A percentile compares a stretch with the other conserved stretches of the same genome.
These are phyloP conservation scores for Pichia californica DNA, from an alignment of 805 yeast genomes.

Conservation along the genomic window DNA sequence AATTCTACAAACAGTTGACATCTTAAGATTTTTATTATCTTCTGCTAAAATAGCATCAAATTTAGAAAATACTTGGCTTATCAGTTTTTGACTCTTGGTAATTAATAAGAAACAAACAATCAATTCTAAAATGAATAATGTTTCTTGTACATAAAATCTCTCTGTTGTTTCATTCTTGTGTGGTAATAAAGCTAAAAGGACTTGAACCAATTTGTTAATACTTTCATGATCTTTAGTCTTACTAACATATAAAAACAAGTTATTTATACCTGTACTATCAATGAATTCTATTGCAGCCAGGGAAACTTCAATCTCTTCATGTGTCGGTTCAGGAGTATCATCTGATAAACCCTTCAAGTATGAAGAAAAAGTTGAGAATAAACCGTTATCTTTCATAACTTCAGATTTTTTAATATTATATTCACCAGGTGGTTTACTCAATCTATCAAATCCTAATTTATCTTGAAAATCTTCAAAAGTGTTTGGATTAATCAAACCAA, in stretches of 20 bases:
- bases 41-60: constrained; percentile 22
- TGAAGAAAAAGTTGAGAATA: constrained; percentile 88
- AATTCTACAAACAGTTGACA: constrained; percentile 32
- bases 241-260: constrained; percentile 48
- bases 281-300: constrained; percentile 79
- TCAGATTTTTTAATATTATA: constrained; percentile 56
- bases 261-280: constrained; percentile 55
- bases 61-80: constrained; percentile 16
- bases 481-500: constrained; percentile 63
- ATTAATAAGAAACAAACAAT: constrained; percentile 28
- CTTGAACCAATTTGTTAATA: constrained; percentile 29
- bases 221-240: constrained; percentile 28
- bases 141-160: constrained; percentile 23
- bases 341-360: constrained; percentile 83
- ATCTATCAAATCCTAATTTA: constrained; percentile 41
- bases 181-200: constrained; percentile 32
- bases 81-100: constrained; percentile 22
- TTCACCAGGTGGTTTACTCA: constrained; percentile 62
- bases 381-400: constrained; percentile 64
- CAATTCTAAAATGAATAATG: constrained; percentile 27
- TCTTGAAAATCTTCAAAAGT: constrained; percentile 60
- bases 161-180: constrained; percentile 23
- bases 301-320: constrained; percentile 85
- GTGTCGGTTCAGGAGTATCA: constrained; percentile 86
- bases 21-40: constrained; percentile 21